Base-by-base conservation (phyloP, 345 rosid genomes). In the Moricandia moricandioides region DNA sequence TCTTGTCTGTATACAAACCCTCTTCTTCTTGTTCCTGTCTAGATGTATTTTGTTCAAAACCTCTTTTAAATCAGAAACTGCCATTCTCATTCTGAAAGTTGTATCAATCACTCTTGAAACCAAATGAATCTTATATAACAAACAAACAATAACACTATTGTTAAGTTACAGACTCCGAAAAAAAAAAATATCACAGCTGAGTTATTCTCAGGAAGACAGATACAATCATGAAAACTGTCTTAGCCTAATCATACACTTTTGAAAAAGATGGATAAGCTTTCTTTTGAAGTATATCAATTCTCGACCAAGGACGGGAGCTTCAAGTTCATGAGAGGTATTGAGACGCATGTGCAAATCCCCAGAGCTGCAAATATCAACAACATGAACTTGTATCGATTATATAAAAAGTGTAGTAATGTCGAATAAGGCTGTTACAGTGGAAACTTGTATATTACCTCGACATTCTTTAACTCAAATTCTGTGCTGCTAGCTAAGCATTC, bases 321-420 rank as follows among this genome's bases (percentile, higher is more conserved):
- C 16, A 33, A 7, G 34, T 11, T 78, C 74, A 67, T 4, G 80
- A 72, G 4, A 83, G 62, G 81, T 84, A 84, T 30, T 61, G 83
- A 65, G 94, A 89, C 16, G 80, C 71, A 62, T 93, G 91, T 0
- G 86, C 77, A 71, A 91, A 93, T 7, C 97, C 97, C 96, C 97
- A 93, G 1, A 93, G 89, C 96, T 93, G 96, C 88, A 83, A 5
- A 40, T 16, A 27, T 39, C 21, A 79, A 56, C 45, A 39, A 81
- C 35, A 49, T 49, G 24, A 70, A 58, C 26, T 26, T 68, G 26
- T 7, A 55, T 5, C 7, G n/a, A 40, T 39, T 55, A 51, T 27
- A 17, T 33, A 6, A 33, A 74, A 59, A 54, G 61, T 52, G 56
- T 29, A 62, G 8, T 39, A 1, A 62, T 34, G 55, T 49, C 6